phyloP scores from a whole-genome alignment of 495 filamentous ascomycete species.

The Choiromyces venosus region DNA sequence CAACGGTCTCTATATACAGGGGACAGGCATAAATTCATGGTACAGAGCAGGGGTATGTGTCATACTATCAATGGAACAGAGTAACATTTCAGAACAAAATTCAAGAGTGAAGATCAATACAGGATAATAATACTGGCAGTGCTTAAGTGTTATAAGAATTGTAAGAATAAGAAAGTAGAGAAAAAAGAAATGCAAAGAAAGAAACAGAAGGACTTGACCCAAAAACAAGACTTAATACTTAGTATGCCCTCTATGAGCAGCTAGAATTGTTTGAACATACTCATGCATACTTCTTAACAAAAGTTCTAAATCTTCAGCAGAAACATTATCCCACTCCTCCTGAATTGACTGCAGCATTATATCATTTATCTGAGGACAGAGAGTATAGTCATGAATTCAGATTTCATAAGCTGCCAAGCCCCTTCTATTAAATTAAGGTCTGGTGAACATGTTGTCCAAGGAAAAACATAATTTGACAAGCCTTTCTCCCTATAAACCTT shows the following conservation, averaged over 20 bases:
- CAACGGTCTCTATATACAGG: too few relatives aligned
- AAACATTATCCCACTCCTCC: background rate
- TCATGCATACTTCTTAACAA: background rate
- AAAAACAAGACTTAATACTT: background rate
- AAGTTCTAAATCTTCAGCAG: too few relatives aligned
- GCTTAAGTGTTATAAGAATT: too few relatives aligned
- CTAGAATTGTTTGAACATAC: background rate
- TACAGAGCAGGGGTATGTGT: too few relatives aligned
- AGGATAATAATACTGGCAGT: too few relatives aligned
- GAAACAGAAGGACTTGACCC: too few relatives aligned
- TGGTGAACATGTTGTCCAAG: background rate
- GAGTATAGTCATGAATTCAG: background rate
- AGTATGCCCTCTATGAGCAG: background rate
- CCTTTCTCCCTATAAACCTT: background rate
- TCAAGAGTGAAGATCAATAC: too few relatives aligned
- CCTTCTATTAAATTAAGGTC: background rate
- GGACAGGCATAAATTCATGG: too few relatives aligned
- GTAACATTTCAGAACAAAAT: too few relatives aligned
- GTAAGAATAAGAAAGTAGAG: too few relatives aligned
- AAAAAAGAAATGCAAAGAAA: too few relatives aligned
- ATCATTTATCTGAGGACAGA: background rate
- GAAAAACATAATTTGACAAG: background rate
- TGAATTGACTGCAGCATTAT: rapidly evolving
- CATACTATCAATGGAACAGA: too few relatives aligned
- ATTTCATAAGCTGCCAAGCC: background rate